These are phyloP conservation scores for Mycena albidolilacea DNA, from an alignment of 768 basidiomycete genomes.

Conservation along the genomic window DNA sequence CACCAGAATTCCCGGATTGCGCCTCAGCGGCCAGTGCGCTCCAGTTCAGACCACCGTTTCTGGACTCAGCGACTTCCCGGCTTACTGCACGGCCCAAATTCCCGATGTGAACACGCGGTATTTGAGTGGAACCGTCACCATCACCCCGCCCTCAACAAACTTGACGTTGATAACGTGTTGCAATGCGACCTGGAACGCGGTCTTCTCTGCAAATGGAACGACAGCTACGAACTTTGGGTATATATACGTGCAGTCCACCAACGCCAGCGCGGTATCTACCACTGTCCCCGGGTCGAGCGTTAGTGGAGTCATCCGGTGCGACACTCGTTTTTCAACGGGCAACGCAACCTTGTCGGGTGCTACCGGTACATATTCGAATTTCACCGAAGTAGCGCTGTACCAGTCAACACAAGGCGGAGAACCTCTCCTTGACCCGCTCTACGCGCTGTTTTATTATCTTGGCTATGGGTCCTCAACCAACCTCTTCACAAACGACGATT, in stretches of 20 bases:
- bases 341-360: slow-evolving; percentile 31
- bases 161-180: slow-evolving; percentile 16
- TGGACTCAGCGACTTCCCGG: slow-evolving; percentile 8
- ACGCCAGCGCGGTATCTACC: background rate
- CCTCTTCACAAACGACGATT: background rate
- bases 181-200: slow-evolving; percentile 6
- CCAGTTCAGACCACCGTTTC: slow-evolving; percentile 17
- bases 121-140: background rate
- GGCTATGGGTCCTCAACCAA: too few relatives aligned
- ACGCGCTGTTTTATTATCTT: slow-evolving; percentile 31
- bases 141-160: background rate
- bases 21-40: slow-evolving; percentile 38
- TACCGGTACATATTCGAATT: slow-evolving; percentile 32
- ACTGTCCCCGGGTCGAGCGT: background rate
- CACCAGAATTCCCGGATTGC: slow-evolving; percentile 38
- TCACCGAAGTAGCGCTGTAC: slow-evolving; percentile 23
- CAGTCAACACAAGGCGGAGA: slow-evolving; percentile 34
- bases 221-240: slow-evolving; percentile 23
- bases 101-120: background rate
- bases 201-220: background rate
- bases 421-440: slow-evolving; percentile 39
- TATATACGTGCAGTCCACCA: slow-evolving; percentile 25
- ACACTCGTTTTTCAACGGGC: slow-evolving; percentile 29
- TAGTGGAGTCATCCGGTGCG: slow-evolving; percentile 34
- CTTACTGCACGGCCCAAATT: slow-evolving; percentile 24